Evolutionary conservation across 1,284 basidiomycete species (phyloP), one percentile per base, ranked within the genome.

Genomic region (Xerocomus nothofagi): DNA sequence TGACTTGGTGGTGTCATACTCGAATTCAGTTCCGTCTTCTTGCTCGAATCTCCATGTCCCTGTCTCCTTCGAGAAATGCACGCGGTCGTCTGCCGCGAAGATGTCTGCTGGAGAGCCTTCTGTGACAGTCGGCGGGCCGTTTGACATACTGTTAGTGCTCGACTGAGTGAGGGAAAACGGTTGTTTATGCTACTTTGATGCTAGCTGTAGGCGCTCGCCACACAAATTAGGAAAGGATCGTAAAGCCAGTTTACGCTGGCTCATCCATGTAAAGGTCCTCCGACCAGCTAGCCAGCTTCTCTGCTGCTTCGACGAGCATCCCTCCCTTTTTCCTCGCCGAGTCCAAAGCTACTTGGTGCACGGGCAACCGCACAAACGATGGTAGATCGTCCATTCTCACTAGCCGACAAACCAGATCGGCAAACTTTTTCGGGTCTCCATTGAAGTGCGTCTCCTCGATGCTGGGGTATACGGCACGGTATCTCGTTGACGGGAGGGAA

Each of bases 21-120:
- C 95, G 65, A 91, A 81, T 68, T 97, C 94, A 24, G 79, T 74
- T 12, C 90, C 93, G 55, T 93, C 86, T 49, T 92, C 89, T 62
- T 91, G 85, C 67, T 99, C 96, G 63, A 88, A 87, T 46, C 86
- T 81, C 91, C 92, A 99, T 57, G 89, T 88, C 34, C 80, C 79
- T 4, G 84, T 77, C 37, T 80, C 76, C 59, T 81, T 88, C 55
- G 91, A 88, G 62, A 87, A 90, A 69, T 93, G 88, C 31, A 92
- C 80, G 54, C 86, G 81, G 48, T 85, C 84, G 66, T 93, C 91
- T 40, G 80, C 74, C 34, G 82, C 83, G 65, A 94, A 93, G n/a
- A 70, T 70, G 57, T 78, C 77, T 45, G 71, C 71, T 44, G 76
- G 76, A 29, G 82, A 77, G 44, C 76, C 78, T 38, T 75, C 69